Conservation (phyloP, 2,329 filamentous ascomycete genomes). For the Fusarium irregulare region DNA sequence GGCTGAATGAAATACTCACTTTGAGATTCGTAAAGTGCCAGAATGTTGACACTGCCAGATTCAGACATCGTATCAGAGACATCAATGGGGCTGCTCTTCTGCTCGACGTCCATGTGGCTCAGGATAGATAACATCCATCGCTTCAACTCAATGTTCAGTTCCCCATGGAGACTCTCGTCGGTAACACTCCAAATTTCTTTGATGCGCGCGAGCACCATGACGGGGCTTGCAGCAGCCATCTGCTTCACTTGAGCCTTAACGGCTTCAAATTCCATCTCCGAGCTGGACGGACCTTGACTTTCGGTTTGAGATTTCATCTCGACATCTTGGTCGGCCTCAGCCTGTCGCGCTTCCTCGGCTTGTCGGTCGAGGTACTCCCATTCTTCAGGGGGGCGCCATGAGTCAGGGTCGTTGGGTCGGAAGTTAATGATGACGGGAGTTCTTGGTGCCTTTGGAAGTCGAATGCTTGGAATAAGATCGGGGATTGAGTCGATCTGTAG, state of each 20-base stretch:
- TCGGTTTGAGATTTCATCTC: slow-evolving; percentile 1
- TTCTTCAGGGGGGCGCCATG: slow-evolving; percentile 59
- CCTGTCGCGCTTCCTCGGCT: neutral
- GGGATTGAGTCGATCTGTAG: slow-evolving; percentile 34
- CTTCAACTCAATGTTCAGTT: slow-evolving; percentile 65
- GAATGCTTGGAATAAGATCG: slow-evolving; percentile 13
- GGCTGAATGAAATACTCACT: slow-evolving; percentile 48
- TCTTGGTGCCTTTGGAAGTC: slow-evolving; percentile 12
- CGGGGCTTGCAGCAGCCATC: slow-evolving; percentile 42
- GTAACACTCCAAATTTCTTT: slow-evolving; percentile 50
- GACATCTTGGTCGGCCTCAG: neutral
- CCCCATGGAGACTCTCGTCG: slow-evolving; percentile 18
- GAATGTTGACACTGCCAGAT: slow-evolving; percentile 48
- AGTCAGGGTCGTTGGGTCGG: slow-evolving; percentile 53
- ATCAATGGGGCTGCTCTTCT: slow-evolving; percentile 24
- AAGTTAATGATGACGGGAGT: slow-evolving; percentile 41
- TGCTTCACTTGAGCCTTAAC: slow-evolving; percentile 31
- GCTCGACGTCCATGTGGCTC: slow-evolving; percentile 56
- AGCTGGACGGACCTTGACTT: neutral
- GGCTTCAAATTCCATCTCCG: neutral
- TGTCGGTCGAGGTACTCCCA: slow-evolving; percentile 52
- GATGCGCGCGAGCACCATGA: slow-evolving; percentile 65
- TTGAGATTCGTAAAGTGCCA: slow-evolving; percentile 64
- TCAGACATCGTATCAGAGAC: neutral
- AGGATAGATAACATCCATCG: slow-evolving; percentile 70